These are phyloP conservation scores for Ogataea saltuana DNA, from an alignment of 805 yeast genomes.

Conservation along the genomic window DNA sequence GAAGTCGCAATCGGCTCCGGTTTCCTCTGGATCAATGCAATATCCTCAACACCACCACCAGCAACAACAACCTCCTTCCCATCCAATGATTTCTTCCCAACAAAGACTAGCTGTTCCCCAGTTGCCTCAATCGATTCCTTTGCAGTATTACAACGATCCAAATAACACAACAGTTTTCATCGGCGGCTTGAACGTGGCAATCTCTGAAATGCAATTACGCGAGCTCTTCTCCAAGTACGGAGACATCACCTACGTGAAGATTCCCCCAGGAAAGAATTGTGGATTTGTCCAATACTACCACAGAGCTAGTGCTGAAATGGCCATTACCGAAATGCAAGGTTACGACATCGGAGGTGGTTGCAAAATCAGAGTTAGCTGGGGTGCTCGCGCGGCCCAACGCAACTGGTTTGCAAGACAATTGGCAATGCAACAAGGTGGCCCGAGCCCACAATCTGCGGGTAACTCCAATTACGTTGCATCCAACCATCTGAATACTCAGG, in stretches of 20 bases:
- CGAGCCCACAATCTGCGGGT: constrained; percentile 13
- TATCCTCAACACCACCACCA: constrained; percentile 5
- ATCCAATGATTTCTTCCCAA: constrained; percentile 2
- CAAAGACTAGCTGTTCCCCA: constrained; percentile 27
- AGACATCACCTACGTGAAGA: constrained; percentile 71
- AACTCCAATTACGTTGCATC: background rate
- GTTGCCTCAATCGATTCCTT: constrained; percentile 42
- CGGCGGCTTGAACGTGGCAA: constrained; percentile 64
- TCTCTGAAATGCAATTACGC: constrained; percentile 63
- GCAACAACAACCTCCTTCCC: constrained; percentile 18
- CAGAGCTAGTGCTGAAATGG: constrained; percentile 80
- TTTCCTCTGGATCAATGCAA: constrained; percentile 4
- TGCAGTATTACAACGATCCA: constrained; percentile 72
- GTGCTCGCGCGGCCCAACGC: constrained; percentile 55
- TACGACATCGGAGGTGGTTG: constrained; percentile 77
- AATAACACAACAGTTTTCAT: constrained; percentile 75
- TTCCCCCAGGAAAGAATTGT: constrained; percentile 74
- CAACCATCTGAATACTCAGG: constrained; percentile 13
- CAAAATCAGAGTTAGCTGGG: constrained; percentile 86
- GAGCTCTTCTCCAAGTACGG: constrained; percentile 69
- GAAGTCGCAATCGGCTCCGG: constrained; percentile 26
- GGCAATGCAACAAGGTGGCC: constrained; percentile 29
- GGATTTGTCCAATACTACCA: constrained; percentile 84
- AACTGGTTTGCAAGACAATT: constrained; percentile 38
- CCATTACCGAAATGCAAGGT: constrained; percentile 87